Evolutionary conservation across 441 rosid species (phyloP).

Genomic region (Adansonia gregorii): DNA sequence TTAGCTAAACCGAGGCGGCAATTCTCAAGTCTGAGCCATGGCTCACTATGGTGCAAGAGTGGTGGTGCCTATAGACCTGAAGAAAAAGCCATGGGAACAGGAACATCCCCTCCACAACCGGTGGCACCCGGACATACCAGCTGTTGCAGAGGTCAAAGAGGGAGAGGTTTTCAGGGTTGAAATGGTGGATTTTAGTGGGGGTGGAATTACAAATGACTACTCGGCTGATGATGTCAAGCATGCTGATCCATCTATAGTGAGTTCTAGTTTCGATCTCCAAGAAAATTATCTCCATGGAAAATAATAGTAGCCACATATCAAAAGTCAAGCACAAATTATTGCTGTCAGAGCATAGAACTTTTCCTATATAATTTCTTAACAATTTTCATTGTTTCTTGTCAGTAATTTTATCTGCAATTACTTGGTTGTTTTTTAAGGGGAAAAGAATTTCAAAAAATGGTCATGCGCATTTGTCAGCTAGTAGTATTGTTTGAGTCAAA

Average conservation of each 20-base stretch:
- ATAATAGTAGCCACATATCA: neutral
- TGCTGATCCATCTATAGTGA: constrained; percentile 49
- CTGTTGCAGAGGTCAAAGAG: constrained; percentile 43
- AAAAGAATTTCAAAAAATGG: constrained; percentile 20
- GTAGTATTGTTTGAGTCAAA: constrained; percentile 10
- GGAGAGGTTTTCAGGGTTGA: constrained; percentile 47
- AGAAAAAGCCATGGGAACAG: constrained; percentile 78
- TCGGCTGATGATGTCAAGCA: constrained; percentile 57
- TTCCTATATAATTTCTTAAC: neutral
- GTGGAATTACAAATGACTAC: constrained; percentile 43
- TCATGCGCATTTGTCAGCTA: constrained; percentile 8
- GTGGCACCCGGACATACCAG: constrained; percentile 71
- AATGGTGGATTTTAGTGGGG: constrained; percentile 60
- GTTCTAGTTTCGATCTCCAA: constrained; percentile 2
- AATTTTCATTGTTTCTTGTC: neutral
- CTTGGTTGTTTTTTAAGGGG: neutral
- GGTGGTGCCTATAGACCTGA: constrained; percentile 67
- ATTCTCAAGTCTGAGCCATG: constrained; percentile 29
- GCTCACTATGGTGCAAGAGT: constrained; percentile 48
- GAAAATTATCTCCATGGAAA: neutral
- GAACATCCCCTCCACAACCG: constrained; percentile 58
- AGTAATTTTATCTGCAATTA: neutral
- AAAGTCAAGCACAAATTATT: neutral
- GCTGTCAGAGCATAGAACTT: neutral
- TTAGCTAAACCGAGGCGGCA: neutral